A percentile compares a stretch with the other conserved stretches of the same genome.
These are phyloP conservation scores for Pseudocercospora musae DNA, from an alignment of 2,329 filamentous ascomycete species.

Conservation along the genomic window DNA sequence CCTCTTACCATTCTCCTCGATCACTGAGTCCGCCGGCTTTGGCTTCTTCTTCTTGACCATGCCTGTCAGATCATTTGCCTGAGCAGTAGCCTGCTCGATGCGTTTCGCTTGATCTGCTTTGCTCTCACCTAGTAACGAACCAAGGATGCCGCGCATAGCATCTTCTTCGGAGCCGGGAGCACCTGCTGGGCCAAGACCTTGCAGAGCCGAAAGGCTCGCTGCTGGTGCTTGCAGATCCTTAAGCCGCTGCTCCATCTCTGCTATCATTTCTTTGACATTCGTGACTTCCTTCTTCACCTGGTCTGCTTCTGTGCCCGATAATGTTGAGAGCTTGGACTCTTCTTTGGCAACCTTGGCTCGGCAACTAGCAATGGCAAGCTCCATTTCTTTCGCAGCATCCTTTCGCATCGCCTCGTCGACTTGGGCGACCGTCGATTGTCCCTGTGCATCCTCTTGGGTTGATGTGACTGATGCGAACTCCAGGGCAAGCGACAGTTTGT, in stretches of 20 bases:
- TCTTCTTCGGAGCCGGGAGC: slow-evolving; percentile 39
- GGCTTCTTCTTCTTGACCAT: slow-evolving; percentile 65
- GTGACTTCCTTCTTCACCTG: slow-evolving; percentile 61
- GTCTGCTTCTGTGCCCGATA: slow-evolving; percentile 57
- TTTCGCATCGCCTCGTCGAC: slow-evolving; percentile 68
- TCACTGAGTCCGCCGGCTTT: slow-evolving; percentile 16
- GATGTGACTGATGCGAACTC: slow-evolving; percentile 81
- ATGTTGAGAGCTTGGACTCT: slow-evolving; percentile 58
- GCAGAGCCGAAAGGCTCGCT: slow-evolving; percentile 49
- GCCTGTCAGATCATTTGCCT: slow-evolving; percentile 69
- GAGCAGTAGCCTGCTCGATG: slow-evolving; percentile 69
- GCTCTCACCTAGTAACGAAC: slow-evolving; percentile 61
- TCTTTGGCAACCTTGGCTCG: slow-evolving; percentile 68
- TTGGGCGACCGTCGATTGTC: slow-evolving; percentile 38
- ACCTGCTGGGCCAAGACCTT: slow-evolving; percentile 47
- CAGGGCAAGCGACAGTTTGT: slow-evolving; percentile 89
- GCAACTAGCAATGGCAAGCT: slow-evolving; percentile 70
- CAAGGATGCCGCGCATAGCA: slow-evolving; percentile 60
- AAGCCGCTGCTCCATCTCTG: slow-evolving; percentile 75
- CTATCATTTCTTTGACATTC: slow-evolving; percentile 74
- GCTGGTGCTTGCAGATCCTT: slow-evolving; percentile 65
- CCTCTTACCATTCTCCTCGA: slow-evolving; percentile 30
- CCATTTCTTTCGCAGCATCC: slow-evolving; percentile 68
- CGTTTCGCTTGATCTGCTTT: slow-evolving; percentile 59
- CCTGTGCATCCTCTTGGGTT: slow-evolving; percentile 48